These are phyloP conservation scores for Pleurotus djamor DNA, from an alignment of 768 basidiomycete species.

Conservation along the genomic window DNA sequence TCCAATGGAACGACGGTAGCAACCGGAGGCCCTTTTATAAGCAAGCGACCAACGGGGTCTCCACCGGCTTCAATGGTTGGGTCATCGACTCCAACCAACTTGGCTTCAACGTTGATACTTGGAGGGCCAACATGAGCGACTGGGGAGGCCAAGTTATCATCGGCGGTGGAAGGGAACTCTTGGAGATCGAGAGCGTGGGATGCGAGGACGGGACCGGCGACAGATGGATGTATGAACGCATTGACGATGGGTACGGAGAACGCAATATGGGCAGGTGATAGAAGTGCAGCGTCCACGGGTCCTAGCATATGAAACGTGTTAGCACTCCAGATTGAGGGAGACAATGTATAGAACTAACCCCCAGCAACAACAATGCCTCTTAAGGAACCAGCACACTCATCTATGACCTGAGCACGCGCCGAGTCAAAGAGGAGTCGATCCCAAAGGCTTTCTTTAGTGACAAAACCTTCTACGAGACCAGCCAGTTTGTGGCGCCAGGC, in stretches of 20 bases:
- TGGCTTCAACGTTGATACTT: slow-evolving; percentile 80
- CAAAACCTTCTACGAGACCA: slow-evolving; percentile 66
- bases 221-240: slow-evolving; percentile 56
- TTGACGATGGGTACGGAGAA: slow-evolving; percentile 78
- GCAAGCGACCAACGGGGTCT: slow-evolving; percentile 62
- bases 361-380: slow-evolving; percentile 72
- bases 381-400: slow-evolving; percentile 58
- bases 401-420: slow-evolving; percentile 59
- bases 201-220: slow-evolving; percentile 77
- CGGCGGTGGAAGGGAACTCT: slow-evolving; percentile 43
- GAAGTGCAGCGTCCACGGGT: slow-evolving; percentile 38
- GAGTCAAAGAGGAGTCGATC: slow-evolving; percentile 75
- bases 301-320: slow-evolving; percentile 30
- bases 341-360: slow-evolving; percentile 40
- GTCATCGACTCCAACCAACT: slow-evolving; percentile 72
- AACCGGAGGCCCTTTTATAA: slow-evolving; percentile 74
- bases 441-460: slow-evolving; percentile 82
- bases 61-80: slow-evolving; percentile 57
- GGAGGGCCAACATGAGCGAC: slow-evolving; percentile 71
- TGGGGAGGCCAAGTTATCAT: slow-evolving; percentile 24
- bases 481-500: slow-evolving; percentile 80
- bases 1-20: slow-evolving; percentile 46
- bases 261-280: slow-evolving; percentile 69
- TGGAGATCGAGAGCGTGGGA: slow-evolving; percentile 87
- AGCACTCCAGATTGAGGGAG: neutral